Percentiles rank a stretch among this genome's conserved stretches.
Conservation (phyloP, 2,329 filamentous ascomycete genomes). For the Mycosphaerella sp. region DNA sequence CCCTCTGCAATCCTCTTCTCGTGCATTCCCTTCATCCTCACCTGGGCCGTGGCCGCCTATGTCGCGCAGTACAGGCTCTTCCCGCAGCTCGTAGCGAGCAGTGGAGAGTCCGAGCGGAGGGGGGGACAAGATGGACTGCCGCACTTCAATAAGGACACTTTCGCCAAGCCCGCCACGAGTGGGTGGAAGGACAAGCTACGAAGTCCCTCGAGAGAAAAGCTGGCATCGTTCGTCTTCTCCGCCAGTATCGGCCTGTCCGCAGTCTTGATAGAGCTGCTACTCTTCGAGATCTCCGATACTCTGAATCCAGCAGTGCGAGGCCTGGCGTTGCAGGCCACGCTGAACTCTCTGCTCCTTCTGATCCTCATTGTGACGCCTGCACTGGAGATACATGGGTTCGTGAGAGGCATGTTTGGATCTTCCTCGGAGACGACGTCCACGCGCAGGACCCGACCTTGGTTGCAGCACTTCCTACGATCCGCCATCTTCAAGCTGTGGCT, state of each 20-base stretch:
- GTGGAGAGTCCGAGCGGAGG: constrained; percentile 41
- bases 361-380: constrained; percentile 71
- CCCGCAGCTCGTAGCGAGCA: constrained; percentile 57
- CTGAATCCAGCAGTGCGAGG: constrained; percentile 62
- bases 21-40: constrained; percentile 61
- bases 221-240: constrained; percentile 58
- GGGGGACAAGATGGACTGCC: constrained; percentile 51
- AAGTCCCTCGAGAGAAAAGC: constrained; percentile 31
- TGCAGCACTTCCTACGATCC: constrained; percentile 48
- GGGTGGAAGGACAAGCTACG: constrained; percentile 18
- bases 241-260: constrained; percentile 70
- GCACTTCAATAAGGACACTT: constrained; percentile 48
- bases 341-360: constrained; percentile 64
- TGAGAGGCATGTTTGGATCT: constrained; percentile 47
- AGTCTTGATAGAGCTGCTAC: constrained; percentile 71
- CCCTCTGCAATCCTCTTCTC: constrained; percentile 53
- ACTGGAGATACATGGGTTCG: constrained; percentile 59
- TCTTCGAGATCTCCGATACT: constrained; percentile 76
- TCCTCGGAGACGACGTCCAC: constrained; percentile 60
- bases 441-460: constrained; percentile 51
- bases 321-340: constrained; percentile 61
- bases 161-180: constrained; percentile 30
- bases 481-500: constrained; percentile 63
- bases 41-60: constrained; percentile 59
- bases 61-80: constrained; percentile 64